These are phyloP conservation scores for Ogataea angusta DNA, from an alignment of 805 yeast species.

Conservation along the genomic window DNA sequence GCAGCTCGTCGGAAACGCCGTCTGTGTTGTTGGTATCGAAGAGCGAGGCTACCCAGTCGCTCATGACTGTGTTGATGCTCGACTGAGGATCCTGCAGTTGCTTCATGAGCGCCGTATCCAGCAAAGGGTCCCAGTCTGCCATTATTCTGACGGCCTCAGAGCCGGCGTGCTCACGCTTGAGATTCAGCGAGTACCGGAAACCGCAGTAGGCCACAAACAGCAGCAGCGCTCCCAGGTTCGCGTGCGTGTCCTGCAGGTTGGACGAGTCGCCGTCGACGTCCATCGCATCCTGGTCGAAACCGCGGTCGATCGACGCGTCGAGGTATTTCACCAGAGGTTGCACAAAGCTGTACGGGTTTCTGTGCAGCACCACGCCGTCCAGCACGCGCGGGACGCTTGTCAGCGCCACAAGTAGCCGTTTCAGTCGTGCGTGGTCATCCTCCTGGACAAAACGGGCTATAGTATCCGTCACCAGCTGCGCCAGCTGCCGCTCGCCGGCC, in stretches of 20 bases:
- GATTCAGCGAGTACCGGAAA: slow-evolving; percentile 15
- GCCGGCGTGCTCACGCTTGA: slow-evolving; percentile 2
- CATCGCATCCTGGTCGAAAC: slow-evolving; percentile 19
- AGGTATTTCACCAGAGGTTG: slow-evolving; percentile 48
- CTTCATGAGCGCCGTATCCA: slow-evolving; percentile 8
- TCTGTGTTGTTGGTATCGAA: slow-evolving; percentile 56
- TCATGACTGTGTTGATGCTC: slow-evolving; percentile 34
- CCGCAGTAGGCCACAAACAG: slow-evolving; percentile 37
- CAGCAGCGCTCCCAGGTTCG: slow-evolving; percentile 64
- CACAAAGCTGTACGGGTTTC: slow-evolving; percentile 42
- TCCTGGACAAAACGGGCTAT: slow-evolving; percentile 36
- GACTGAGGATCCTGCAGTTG: slow-evolving; percentile 23
- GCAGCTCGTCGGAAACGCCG: slow-evolving; percentile 81
- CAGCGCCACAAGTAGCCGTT: slow-evolving; percentile 52
- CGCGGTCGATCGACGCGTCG: slow-evolving; percentile 38
- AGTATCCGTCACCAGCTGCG: slow-evolving; percentile 35
- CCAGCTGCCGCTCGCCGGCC: slow-evolving; percentile 39
- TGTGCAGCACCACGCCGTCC: slow-evolving; percentile 41
- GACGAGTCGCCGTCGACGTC: slow-evolving; percentile 53
- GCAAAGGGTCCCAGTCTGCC: slow-evolving; percentile 16
- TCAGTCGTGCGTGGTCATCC: slow-evolving; percentile 42
- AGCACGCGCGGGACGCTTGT: slow-evolving; percentile 41
- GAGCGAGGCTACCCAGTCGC: slow-evolving; percentile 77
- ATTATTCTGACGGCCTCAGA: slow-evolving; percentile 8
- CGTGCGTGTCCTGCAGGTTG: slow-evolving; percentile 55